phyloP scores from a whole-genome alignment of 306 rosid genomes.

The Vicia villosa region DNA sequence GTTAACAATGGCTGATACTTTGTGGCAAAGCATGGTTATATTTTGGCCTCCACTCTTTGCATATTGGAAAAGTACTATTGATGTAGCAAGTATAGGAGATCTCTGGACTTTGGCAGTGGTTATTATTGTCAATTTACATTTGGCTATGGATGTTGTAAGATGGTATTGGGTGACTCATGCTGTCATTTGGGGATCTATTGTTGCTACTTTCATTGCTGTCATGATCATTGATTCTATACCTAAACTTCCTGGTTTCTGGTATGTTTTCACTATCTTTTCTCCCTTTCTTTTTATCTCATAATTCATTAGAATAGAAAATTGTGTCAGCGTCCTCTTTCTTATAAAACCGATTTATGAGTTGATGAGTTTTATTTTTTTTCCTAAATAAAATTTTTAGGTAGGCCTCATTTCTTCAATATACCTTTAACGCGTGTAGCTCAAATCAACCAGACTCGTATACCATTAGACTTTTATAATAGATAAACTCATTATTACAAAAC shows the following conservation, averaged over 20 bases:
- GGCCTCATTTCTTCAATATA: too few relatives aligned
- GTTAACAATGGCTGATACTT: slow-evolving; percentile 75
- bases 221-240: slow-evolving; percentile 72
- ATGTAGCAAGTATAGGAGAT: slow-evolving; percentile 83
- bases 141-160: slow-evolving; percentile 87
- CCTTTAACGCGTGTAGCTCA: too few relatives aligned
- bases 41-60: slow-evolving; percentile 83
- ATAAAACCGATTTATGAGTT: too few relatives aligned
- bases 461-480: too few relatives aligned
- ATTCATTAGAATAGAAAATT: neutral
- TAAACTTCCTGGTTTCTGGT: slow-evolving; percentile 79
- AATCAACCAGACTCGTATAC: too few relatives aligned
- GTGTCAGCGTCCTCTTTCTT: too few relatives aligned
- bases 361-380: too few relatives aligned
- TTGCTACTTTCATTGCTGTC: slow-evolving; percentile 78
- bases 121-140: slow-evolving; percentile 80
- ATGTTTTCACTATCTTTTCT: slow-evolving; percentile 33
- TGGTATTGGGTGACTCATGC: slow-evolving; percentile 86
- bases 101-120: slow-evolving; percentile 92
- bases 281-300: neutral
- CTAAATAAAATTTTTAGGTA: too few relatives aligned
- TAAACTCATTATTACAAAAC: too few relatives aligned
- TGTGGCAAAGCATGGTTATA: slow-evolving; percentile 84
- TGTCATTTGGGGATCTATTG: slow-evolving; percentile 84
- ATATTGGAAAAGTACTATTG: slow-evolving; percentile 72